These are phyloP conservation scores for Nemania sp. DNA, from an alignment of 2,329 filamentous ascomycete species.

Conservation along the genomic window DNA sequence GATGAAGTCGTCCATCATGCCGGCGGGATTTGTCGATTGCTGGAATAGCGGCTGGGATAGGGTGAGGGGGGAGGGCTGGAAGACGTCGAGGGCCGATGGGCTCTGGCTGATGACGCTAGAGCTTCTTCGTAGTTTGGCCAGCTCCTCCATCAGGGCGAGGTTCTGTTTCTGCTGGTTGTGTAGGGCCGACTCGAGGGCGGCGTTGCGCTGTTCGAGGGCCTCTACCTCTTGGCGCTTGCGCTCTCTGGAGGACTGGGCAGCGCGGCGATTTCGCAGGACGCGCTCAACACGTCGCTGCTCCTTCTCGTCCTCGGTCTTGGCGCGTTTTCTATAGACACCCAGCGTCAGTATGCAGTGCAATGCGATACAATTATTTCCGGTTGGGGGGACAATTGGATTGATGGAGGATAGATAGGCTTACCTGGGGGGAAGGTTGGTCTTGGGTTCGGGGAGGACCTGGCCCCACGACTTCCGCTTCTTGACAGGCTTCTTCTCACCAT, in stretches of 20 bases:
- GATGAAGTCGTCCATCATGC: slow-evolving; percentile 51
- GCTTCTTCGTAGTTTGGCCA: slow-evolving; percentile 53
- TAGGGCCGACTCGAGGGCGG: slow-evolving; percentile 68
- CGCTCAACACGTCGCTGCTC: slow-evolving; percentile 97
- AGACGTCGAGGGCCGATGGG: slow-evolving; percentile 48
- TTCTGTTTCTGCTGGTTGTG: slow-evolving; percentile 62
- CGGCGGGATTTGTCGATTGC: slow-evolving; percentile 40
- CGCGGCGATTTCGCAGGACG: slow-evolving; percentile 92
- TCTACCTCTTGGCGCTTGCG: slow-evolving; percentile 89
- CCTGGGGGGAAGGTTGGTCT: slow-evolving; percentile 93
- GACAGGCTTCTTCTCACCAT: slow-evolving; percentile 66
- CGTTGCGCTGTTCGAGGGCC: slow-evolving; percentile 76
- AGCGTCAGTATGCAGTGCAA: no score
- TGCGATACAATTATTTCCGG: no score
- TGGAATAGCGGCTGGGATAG: slow-evolving; percentile 64
- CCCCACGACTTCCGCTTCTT: slow-evolving; percentile 99
- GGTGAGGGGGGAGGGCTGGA: slow-evolving; percentile 55
- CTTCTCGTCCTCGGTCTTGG: slow-evolving; percentile 98
- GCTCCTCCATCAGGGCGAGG: slow-evolving; percentile 53
- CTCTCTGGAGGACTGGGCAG: slow-evolving; percentile 94
- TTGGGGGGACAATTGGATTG: no score
- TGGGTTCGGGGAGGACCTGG: slow-evolving; percentile 92
- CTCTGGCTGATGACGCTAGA: slow-evolving; percentile 48
- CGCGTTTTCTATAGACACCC: slow-evolving; percentile 72
- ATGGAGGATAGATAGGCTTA: slow-evolving; percentile 47